Percentiles rank a stretch among this genome's conserved stretches.
These are phyloP conservation scores for Cryptococcus amylolentus DNA, from an alignment of 1,284 basidiomycete species.

Conservation along the genomic window DNA sequence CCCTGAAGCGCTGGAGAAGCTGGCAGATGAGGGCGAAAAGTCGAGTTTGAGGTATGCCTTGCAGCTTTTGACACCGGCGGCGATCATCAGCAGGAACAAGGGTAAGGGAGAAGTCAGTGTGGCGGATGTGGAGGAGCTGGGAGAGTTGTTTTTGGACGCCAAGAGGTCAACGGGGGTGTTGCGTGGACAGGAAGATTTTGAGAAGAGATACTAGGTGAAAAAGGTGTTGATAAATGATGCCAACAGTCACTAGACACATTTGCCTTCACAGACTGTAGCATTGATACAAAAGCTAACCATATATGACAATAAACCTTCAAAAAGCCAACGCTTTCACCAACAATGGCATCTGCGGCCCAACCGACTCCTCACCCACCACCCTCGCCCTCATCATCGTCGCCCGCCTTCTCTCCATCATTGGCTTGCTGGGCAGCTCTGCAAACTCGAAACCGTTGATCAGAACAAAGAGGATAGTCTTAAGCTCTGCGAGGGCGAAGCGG, in stretches of 20 bases:
- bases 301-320: no score
- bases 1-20: constrained; percentile 70
- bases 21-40: constrained; percentile 78
- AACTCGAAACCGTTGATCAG: constrained; percentile 59
- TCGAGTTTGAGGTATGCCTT: constrained; percentile 88
- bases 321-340: constrained; percentile 19
- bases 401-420: constrained; percentile 16
- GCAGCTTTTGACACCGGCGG: constrained; percentile 86
- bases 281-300: no score
- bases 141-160: constrained; percentile 90
- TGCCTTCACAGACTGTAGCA: no score
- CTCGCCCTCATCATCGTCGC: constrained; percentile 32
- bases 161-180: constrained; percentile 54
- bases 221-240: not conserved
- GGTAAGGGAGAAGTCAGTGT: constrained; percentile 76
- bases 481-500: constrained; percentile 65
- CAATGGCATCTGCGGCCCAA: constrained; percentile 43
- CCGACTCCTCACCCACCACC: constrained; percentile 33
- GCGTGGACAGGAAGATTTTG: constrained; percentile 29
- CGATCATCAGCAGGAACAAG: constrained; percentile 74
- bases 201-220: constrained; percentile 24
- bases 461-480: constrained; percentile 60
- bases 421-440: constrained; percentile 49
- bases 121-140: constrained; percentile 87
- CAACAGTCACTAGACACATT: not conserved